phyloP scores from a whole-genome alignment of 345 rosid genomes.

The Fremontodendron californicum region DNA sequence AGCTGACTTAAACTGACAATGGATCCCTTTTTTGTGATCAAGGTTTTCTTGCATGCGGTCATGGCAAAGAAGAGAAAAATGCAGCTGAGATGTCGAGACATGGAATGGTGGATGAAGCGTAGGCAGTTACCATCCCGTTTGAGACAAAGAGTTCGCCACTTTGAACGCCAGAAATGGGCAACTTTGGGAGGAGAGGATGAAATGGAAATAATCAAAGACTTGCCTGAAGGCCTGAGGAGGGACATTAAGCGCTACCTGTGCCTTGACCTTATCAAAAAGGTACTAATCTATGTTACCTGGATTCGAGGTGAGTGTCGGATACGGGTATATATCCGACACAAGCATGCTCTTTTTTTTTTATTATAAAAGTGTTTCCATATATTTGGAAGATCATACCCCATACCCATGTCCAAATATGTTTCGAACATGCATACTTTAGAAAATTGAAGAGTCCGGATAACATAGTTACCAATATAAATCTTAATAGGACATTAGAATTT shows the following conservation, averaged over 20 bases:
- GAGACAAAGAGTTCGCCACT: conserved; percentile 46
- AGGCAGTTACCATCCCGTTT: conserved; percentile 48
- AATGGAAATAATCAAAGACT: conserved; percentile 39
- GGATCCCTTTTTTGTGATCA: not conserved
- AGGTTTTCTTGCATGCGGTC: conserved; percentile 53
- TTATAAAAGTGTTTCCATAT: too few relatives aligned
- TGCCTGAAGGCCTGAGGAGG: conserved; percentile 61
- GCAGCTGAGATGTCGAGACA: conserved; percentile 43
- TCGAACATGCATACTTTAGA: too few relatives aligned
- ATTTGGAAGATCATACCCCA: too few relatives aligned
- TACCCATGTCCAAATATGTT: too few relatives aligned
- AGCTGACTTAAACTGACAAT: not conserved
- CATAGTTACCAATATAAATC: too few relatives aligned
- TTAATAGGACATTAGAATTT: too few relatives aligned
- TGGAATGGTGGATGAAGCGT: conserved; percentile 70
- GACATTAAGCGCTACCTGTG: conserved; percentile 57
- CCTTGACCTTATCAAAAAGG: conserved; percentile 58
- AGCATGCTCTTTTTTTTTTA: too few relatives aligned
- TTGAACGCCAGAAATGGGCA: conserved; percentile 45
- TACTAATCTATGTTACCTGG: not conserved
- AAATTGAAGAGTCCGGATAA: not conserved
- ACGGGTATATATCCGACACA: too few relatives aligned
- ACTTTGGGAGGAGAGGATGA: conserved; percentile 55
- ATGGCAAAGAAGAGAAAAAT: conserved; percentile 49
- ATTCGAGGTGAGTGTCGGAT: not conserved